Evolutionary conservation across 2,329 filamentous ascomycete species (phyloP), one percentile per base, ranked within the genome.

Genomic region (Thelonectria olida): DNA sequence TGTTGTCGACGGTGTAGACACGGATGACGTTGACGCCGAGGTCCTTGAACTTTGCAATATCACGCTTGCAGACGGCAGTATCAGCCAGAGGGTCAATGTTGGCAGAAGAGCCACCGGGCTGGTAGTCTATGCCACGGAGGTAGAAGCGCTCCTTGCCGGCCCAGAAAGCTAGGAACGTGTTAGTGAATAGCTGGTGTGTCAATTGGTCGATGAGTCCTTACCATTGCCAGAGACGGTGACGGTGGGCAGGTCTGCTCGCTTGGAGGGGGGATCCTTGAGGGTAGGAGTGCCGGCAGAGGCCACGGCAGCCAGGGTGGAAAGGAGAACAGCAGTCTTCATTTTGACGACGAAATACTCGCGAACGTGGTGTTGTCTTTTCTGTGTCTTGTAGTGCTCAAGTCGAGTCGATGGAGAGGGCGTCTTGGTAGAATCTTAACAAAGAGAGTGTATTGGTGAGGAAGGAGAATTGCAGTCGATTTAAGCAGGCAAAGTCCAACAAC

Each of bases 1-100:
- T 89, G 85, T 97, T 97, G 83, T 97, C 94, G 68, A 96, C 89
- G 15, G 91, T 93, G 85, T 97, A 97, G 64, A 97, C 91, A 78
- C 94, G 93, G 74, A 97, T 84, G 23, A 93, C 93, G 84, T 97
- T 97, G 80, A 97, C 82, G 49, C 93, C 93, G 51, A 97, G 84
- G 68, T 93, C 86, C 82, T 92, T 87, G 88, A 97, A 97, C 75
- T 92, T 84, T 52, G 81, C 79, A 70, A 97, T 90, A 74, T 97
- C 93, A 67, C 93, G 90, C 76, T 87, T 85, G 86, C 94, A 97
- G 73, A 84, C 80, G 4, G 78, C 78, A 22, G 81, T 74, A 71
- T 96, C 89, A 64, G 92, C 89, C 54, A 97, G 89, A 62, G 93
- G 93, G 74, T 97, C 93, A n/a, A 69, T 53, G 68, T 82, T 81